Percentiles rank a stretch among this genome's conserved stretches.
Evolutionary conservation across 2,329 filamentous ascomycete species (phyloP).

Genomic region (Fusarium humuli): DNA sequence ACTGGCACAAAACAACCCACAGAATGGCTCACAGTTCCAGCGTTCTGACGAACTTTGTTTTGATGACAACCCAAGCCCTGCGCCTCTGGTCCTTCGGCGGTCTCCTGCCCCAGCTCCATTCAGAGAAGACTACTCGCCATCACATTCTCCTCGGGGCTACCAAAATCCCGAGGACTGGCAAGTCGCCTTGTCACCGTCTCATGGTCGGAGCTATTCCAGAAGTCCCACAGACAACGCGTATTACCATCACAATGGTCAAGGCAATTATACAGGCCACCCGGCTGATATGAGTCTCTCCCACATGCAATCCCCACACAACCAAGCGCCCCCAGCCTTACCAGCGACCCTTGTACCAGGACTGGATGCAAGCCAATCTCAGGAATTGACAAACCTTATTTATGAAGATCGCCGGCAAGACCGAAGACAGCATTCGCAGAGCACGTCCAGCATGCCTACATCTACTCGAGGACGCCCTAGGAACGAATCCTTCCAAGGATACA

Average conservation of each 20-base stretch:
- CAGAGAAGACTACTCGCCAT: slow-evolving; percentile 42
- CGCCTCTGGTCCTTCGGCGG: slow-evolving; percentile 58
- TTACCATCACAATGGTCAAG: slow-evolving; percentile 47
- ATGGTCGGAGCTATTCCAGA: slow-evolving; percentile 52
- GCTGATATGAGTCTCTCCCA: slow-evolving; percentile 54
- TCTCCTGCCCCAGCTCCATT: slow-evolving; percentile 44
- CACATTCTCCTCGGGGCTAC: slow-evolving; percentile 37
- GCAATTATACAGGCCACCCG: slow-evolving; percentile 48
- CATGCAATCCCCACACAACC: slow-evolving; percentile 50
- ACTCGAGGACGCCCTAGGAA: slow-evolving; percentile 54
- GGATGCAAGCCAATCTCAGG: slow-evolving; percentile 66
- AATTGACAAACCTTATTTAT: slow-evolving; percentile 68
- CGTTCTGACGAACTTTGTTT: slow-evolving; percentile 55
- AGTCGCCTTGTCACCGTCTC: slow-evolving; percentile 49
- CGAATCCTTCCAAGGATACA: slow-evolving; percentile 45
- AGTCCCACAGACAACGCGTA: slow-evolving; percentile 49
- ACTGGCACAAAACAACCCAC: slow-evolving; percentile 45
- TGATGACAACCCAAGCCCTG: slow-evolving; percentile 56
- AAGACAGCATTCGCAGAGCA: slow-evolving; percentile 57
- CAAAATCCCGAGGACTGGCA: slow-evolving; percentile 44
- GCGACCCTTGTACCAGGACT: slow-evolving; percentile 71
- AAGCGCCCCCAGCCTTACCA: slow-evolving; percentile 63
- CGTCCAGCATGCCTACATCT: slow-evolving; percentile 55
- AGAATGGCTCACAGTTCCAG: slow-evolving; percentile 41
- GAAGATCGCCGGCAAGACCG: slow-evolving; percentile 63